phyloP scores from a whole-genome alignment of 768 basidiomycete species.

The Pleurotus ostreatus region DNA sequence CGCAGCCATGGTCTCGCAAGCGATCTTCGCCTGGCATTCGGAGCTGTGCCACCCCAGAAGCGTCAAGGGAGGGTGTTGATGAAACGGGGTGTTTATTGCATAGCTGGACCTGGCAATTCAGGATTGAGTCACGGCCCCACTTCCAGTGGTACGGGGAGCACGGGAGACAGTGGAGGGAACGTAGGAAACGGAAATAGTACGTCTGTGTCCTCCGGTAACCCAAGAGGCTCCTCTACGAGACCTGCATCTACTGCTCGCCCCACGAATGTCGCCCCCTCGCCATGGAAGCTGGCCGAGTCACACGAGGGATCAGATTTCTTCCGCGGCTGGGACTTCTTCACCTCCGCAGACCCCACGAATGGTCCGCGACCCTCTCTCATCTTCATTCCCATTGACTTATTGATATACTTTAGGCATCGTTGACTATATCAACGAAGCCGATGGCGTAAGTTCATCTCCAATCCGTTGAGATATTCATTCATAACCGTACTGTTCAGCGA shows the following conservation, averaged over 20 bases:
- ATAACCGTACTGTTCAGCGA: constrained; percentile 30
- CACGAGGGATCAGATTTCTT: constrained; percentile 78
- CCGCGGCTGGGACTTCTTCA: constrained; percentile 75
- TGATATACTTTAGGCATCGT: constrained; percentile 35
- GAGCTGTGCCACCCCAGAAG: constrained; percentile 46
- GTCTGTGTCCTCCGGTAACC: constrained; percentile 18
- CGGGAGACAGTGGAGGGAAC: constrained; percentile 8
- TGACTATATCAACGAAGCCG: constrained; percentile 57
- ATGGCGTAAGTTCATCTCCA: constrained; percentile 43
- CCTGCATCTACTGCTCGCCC: constrained; percentile 8
- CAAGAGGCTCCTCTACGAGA: neutral
- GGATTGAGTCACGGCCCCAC: constrained; percentile 16
- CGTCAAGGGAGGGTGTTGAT: constrained; percentile 15
- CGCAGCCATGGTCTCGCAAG: constrained; percentile 60
- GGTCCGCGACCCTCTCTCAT: constrained; percentile 33
- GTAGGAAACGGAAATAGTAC: constrained; percentile 9
- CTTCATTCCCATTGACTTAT: neutral
- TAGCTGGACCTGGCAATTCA: constrained; percentile 36
- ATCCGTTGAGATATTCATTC: constrained; percentile 7
- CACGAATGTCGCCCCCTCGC: constrained; percentile 32
- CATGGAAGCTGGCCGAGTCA: constrained; percentile 55
- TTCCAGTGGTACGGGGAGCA: constrained; percentile 14
- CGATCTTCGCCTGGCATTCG: constrained; percentile 67
- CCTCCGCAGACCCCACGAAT: constrained; percentile 68
- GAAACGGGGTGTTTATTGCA: constrained; percentile 32